A percentile compares a stretch with the other conserved stretches of the same genome.
Conservation (phyloP, 371 early-diverging fungal species). For the Mortierella sp. region DNA sequence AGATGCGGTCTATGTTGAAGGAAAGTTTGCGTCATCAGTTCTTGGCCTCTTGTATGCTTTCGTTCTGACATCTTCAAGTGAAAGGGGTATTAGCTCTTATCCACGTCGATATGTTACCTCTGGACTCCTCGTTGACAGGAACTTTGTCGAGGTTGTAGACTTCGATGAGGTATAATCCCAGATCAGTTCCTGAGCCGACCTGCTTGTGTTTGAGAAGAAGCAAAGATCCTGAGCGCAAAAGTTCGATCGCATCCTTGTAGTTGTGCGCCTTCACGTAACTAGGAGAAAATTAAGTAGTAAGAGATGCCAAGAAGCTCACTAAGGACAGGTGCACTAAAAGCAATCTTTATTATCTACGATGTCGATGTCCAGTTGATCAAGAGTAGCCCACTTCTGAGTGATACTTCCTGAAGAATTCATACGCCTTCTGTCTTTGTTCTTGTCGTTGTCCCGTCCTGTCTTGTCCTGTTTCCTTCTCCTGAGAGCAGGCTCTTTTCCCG, state of each 20-base stretch:
- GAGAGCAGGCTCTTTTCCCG: background rate
- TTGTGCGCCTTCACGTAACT: conserved; percentile 91
- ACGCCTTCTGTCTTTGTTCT: background rate
- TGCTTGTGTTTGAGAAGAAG: conserved; percentile 86
- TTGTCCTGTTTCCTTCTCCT: background rate
- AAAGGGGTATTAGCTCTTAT: background rate
- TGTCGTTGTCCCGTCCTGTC: background rate
- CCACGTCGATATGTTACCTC: conserved; percentile 63
- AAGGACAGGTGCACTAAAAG: background rate
- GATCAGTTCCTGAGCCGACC: conserved; percentile 88
- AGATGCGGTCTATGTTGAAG: conserved; percentile 66
- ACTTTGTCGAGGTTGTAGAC: conserved; percentile 79
- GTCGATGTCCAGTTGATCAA: background rate
- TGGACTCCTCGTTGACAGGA: conserved; percentile 80
- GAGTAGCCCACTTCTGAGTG: background rate
- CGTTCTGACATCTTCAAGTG: background rate
- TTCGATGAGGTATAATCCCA: conserved; percentile 85
- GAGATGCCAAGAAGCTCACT: background rate
- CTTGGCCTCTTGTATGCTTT: too few species aligned
- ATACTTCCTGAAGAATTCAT: background rate
- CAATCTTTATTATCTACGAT: too few species aligned
- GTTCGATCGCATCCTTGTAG: conserved; percentile 80
- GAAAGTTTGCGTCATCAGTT: background rate
- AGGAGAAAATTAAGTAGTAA: background rate
- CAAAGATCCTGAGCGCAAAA: conserved; percentile 84